Percentiles rank a stretch among this genome's conserved stretches.
Conservation (phyloP, 768 basidiomycete genomes). For the Tylopilus rubrobrunneus region DNA sequence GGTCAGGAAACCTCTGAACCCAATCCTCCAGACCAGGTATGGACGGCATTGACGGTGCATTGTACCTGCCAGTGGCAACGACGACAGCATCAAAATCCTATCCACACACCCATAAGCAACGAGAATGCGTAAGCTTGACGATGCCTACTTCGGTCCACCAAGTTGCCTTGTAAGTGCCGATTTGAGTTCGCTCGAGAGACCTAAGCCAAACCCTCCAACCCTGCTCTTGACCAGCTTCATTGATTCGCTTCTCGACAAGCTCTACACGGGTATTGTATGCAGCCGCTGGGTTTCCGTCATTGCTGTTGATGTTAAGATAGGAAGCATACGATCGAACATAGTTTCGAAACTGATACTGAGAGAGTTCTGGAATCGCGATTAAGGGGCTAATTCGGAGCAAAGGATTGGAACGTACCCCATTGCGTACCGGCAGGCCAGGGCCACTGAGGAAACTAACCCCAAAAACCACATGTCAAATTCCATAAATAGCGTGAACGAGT, state of each 20-base stretch:
- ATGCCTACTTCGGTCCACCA: conserved; percentile 22
- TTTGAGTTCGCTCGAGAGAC: neutral
- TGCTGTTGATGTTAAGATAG: too few species aligned
- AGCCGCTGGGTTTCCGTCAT: too few species aligned
- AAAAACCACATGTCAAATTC: neutral
- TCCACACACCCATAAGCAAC: too few species aligned
- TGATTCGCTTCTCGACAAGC: conserved; percentile 32
- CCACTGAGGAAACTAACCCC: conserved; percentile 10
- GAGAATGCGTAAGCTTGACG: too few species aligned
- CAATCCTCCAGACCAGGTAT: conserved; percentile 14
- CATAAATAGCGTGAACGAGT: too few species aligned
- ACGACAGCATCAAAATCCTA: conserved; percentile 18
- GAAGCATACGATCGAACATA: conserved; percentile 21
- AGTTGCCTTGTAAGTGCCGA: conserved; percentile 27
- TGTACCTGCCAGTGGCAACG: conserved; percentile 8
- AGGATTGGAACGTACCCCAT: conserved; percentile 4
- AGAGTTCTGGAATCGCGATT: conserved; percentile 22
- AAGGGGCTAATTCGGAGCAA: neutral
- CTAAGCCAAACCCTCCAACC: conserved; percentile 14
- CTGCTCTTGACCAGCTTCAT: conserved; percentile 6
- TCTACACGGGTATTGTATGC: too few species aligned
- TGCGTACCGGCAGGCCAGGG: conserved; percentile 14
- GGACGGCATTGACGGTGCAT: conserved; percentile 12
- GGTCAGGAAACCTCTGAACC: conserved; percentile 29
- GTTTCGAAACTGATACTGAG: conserved; percentile 32